phyloP scores from a whole-genome alignment of 2,329 filamentous ascomycete species.

The Penicillium corylophilum region DNA sequence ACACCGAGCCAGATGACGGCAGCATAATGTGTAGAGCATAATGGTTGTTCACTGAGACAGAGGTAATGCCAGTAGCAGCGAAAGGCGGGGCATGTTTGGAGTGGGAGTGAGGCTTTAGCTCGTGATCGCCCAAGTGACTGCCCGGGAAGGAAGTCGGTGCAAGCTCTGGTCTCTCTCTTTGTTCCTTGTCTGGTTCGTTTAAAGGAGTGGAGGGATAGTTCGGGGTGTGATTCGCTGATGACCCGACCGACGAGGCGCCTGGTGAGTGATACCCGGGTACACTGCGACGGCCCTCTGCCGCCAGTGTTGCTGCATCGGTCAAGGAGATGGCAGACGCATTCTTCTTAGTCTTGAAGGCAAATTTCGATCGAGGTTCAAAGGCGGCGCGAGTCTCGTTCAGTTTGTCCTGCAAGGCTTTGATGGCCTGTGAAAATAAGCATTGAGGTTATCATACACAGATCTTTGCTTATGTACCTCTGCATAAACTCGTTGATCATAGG shows the following conservation, averaged over 20 bases:
- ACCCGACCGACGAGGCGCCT: constrained; percentile 43
- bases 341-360: constrained; percentile 72
- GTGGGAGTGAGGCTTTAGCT: constrained; percentile 22
- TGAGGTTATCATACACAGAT: not conserved
- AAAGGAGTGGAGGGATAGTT: constrained; percentile 38
- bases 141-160: constrained; percentile 37
- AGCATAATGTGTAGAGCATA: constrained; percentile 72
- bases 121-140: constrained; percentile 18
- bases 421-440: constrained; percentile 52
- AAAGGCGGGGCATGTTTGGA: constrained; percentile 51
- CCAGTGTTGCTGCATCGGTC: constrained; percentile 56
- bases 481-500: constrained; percentile 87
- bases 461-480: constrained; percentile 58
- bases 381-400: constrained; percentile 67
- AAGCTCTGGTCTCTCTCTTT: constrained; percentile 36
- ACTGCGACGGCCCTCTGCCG: constrained; percentile 47
- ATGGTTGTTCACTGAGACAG: constrained; percentile 67
- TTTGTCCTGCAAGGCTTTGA: constrained; percentile 78
- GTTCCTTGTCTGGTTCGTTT: constrained; percentile 36
- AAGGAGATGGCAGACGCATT: constrained; percentile 56
- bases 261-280: constrained; percentile 45
- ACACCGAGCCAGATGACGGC: constrained; percentile 66
- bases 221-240: constrained; percentile 37
- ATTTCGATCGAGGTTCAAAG: constrained; percentile 73
- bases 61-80: constrained; percentile 52